phyloP scores from a whole-genome alignment of 352 stramenopile genomes.

The Pythium scleroteichum region DNA sequence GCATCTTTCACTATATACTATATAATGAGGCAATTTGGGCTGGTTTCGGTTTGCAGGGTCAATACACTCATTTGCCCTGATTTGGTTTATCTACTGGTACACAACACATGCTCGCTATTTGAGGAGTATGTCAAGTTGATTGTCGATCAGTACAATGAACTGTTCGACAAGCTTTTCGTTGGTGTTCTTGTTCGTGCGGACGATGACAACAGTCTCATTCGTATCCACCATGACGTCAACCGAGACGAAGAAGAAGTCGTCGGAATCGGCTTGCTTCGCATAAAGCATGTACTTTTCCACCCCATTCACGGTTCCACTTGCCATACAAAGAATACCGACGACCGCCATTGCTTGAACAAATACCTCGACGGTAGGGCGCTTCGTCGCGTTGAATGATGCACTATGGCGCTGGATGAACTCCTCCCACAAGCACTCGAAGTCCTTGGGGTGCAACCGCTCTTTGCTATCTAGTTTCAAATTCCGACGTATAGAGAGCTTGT shows the following conservation, averaged over 20 bases:
- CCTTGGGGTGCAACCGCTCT: constrained; percentile 54
- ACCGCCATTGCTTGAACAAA: constrained; percentile 50
- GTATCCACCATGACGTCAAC: constrained; percentile 49
- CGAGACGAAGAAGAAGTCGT: constrained; percentile 58
- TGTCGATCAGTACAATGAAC: constrained; percentile 41
- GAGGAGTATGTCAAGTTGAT: constrained; percentile 11
- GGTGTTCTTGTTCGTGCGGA: constrained; percentile 55
- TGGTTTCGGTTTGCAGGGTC: not conserved
- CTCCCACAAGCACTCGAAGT: constrained; percentile 79
- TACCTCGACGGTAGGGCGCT: constrained; percentile 24
- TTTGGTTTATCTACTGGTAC: too few relatives aligned
- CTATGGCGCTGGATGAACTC: constrained; percentile 58
- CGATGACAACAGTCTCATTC: constrained; percentile 30
- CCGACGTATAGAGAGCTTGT: constrained; percentile 13
- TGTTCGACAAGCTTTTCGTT: constrained; percentile 44
- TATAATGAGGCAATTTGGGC: not conserved
- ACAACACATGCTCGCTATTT: constrained; percentile 4
- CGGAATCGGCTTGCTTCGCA: constrained; percentile 45
- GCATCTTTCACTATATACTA: not conserved
- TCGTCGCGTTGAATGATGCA: constrained; percentile 18
- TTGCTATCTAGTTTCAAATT: constrained; percentile 35
- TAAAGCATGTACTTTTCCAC: constrained; percentile 83
- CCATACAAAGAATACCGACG: constrained; percentile 63
- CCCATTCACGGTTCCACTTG: constrained; percentile 62
- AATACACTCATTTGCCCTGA: too few relatives aligned